Evolutionary conservation across 2,329 filamentous ascomycete genomes (phyloP).

Genomic region (Cytospora leucostoma): DNA sequence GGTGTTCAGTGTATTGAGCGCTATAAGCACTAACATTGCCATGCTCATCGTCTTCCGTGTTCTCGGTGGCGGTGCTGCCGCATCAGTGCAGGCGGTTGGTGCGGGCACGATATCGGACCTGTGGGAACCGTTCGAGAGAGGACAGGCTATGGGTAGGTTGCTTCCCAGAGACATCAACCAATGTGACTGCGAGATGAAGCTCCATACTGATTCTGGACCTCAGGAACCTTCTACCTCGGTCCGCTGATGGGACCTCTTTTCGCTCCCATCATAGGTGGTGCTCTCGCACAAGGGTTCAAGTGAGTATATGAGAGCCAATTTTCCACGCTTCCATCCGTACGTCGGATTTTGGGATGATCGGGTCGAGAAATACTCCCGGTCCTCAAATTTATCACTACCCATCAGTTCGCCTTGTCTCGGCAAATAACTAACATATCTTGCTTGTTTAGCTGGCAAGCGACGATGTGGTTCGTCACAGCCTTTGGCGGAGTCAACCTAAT

Average conservation of each 20-base stretch:
- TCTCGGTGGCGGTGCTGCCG: conserved; percentile 73
- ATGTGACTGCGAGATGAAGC: not conserved
- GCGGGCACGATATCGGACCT: conserved; percentile 82
- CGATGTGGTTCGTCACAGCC: conserved; percentile 74
- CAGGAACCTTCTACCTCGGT: conserved; percentile 70
- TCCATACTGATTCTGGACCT: not conserved
- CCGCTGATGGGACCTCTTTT: conserved; percentile 74
- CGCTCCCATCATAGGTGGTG: conserved; percentile 75
- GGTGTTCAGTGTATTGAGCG: conserved; percentile 69
- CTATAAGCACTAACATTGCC: conserved; percentile 66
- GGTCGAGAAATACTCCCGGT: not conserved
- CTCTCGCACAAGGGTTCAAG: conserved; percentile 61
- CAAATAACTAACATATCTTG: not conserved
- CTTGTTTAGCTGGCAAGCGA: conserved; percentile 65
- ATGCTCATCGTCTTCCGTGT: conserved; percentile 80
- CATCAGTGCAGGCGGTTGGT: conserved; percentile 80
- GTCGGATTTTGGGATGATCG: not conserved
- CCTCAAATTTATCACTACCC: not conserved
- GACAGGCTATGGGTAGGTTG: conserved; percentile 69
- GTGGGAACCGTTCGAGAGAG: conserved; percentile 73
- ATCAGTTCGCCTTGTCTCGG: not conserved
- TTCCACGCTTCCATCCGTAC: not conserved
- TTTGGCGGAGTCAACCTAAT: conserved; percentile 64
- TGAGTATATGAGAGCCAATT: not conserved
- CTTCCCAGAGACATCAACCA: too few species aligned